These are phyloP conservation scores for Kazachstania martiniae DNA, from an alignment of 805 yeast genomes.

Conservation along the genomic window DNA sequence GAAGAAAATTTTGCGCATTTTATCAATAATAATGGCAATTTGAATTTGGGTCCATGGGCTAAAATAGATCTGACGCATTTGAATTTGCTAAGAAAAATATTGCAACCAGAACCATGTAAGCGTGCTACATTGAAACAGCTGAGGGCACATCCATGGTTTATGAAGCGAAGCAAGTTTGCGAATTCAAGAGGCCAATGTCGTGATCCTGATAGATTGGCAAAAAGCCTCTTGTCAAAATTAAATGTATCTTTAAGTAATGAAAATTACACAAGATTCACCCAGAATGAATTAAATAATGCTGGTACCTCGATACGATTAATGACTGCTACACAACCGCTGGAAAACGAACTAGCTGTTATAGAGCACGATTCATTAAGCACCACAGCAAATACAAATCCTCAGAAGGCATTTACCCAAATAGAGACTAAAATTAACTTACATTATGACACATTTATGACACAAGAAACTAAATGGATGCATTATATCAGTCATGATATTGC, in stretches of 20 bases:
- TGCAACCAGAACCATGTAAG: constrained; percentile 38
- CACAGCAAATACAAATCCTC: constrained; percentile 3
- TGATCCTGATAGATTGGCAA: constrained; percentile 41
- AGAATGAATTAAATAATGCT: not conserved
- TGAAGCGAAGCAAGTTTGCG: constrained; percentile 33
- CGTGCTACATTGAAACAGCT: constrained; percentile 35
- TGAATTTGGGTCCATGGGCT: constrained; percentile 43
- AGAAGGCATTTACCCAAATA: not conserved
- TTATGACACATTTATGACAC: constrained; percentile 3
- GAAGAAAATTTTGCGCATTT: constrained; percentile 40
- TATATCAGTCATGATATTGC: constrained; percentile 19
- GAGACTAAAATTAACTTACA: not conserved
- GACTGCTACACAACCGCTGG: constrained; percentile 38
- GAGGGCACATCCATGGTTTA: constrained; percentile 46
- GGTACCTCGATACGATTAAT: not conserved
- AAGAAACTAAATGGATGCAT: constrained; percentile 16
- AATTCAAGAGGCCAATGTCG: constrained; percentile 40
- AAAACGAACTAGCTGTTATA: constrained; percentile 31
- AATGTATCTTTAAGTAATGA: constrained; percentile 44
- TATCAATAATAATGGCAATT: constrained; percentile 36
- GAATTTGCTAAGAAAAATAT: constrained; percentile 41
- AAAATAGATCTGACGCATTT: constrained; percentile 38
- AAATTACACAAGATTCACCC: constrained; percentile 24
- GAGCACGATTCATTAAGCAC: constrained; percentile 11
- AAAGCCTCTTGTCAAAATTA: constrained; percentile 39